Base-by-base conservation (phyloP, 2,329 filamentous ascomycete species). In the Fusarium proliferatum region DNA sequence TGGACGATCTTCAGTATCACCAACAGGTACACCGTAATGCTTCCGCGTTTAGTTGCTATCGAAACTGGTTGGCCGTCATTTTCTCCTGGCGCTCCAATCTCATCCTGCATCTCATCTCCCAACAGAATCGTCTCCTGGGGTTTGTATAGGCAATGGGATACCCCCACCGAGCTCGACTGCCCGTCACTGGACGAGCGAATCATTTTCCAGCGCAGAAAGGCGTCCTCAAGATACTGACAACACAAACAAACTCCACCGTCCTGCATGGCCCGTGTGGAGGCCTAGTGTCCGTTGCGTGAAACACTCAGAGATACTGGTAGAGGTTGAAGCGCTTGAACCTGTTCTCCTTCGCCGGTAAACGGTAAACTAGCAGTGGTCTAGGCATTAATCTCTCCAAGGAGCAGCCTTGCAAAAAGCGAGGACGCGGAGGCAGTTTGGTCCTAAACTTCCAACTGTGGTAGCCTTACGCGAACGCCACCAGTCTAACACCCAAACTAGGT, bases 401-500 rank as follows among this genome's bases (percentile, higher is more conserved):
- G 67, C 62, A 75, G 75, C 73, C 75, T 73, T 77, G 75, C 63
- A 73, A 61, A 61, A 55, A 30, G 62, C 28, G 56, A 51, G 33
- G 52, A 60, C 48, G 34, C 42, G 41, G 41, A 49, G 59, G 39
- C 45, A 46, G 38, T 51, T 57, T 56, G 57, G 43, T 55, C 48
- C 62, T 19, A 36, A 49, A 49, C 41, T 58, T 49, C 42, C 67
- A 67, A 73, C 46, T 38, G 42, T 43, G 49, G 46, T 64, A 56
- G 71, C 71, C 71, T 64, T 72, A 68, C 67, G 62, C 67, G 67
- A 74, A 63, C 63, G 71, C 71, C 71, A 73, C 71, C 67, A 39
- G 71, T 39, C 71, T 72, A 74, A 56, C 38, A 36, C 23, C 30
- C 39, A 59, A 38, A 13, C 63, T 74, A 74, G 43, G 30, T 38